These are phyloP conservation scores for Diaporthe amygdali DNA, from an alignment of 2,329 filamentous ascomycete genomes.

Conservation along the genomic window DNA sequence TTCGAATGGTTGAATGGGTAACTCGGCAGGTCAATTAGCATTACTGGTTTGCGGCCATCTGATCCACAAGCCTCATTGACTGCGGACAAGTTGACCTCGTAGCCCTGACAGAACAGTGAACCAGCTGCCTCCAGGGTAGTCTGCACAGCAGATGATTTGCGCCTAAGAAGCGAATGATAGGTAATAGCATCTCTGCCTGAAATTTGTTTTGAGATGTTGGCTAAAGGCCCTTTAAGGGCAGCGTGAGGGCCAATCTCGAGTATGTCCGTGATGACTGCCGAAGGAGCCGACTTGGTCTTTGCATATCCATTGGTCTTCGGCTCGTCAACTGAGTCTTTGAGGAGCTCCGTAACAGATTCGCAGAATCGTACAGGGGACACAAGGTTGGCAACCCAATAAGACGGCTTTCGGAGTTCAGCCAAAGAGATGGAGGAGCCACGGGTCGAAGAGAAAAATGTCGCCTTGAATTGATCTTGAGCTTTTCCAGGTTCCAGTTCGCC, in stretches of 20 bases:
- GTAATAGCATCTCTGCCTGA: not conserved
- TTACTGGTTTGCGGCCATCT: not conserved
- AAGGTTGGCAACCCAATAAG: slow-evolving; percentile 36
- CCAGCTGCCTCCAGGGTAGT: slow-evolving; percentile 28
- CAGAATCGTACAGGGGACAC: slow-evolving; percentile 34
- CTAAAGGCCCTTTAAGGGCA: slow-evolving; percentile 32
- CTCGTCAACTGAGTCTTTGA: not conserved
- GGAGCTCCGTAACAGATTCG: slow-evolving; percentile 30
- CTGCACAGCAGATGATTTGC: slow-evolving; percentile 27
- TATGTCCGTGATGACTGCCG: slow-evolving; percentile 27
- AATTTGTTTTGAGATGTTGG: slow-evolving; percentile 30
- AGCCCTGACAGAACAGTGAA: slow-evolving; percentile 19
- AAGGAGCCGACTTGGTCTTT: not conserved
- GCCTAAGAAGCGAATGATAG: slow-evolving; percentile 16
- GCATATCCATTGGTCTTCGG: slow-evolving; percentile 18
- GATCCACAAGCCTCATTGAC: slow-evolving; percentile 23
- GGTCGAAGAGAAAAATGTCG: slow-evolving; percentile 32
- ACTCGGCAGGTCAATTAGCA: slow-evolving; percentile 48
- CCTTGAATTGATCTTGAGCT: not conserved
- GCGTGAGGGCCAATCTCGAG: slow-evolving; percentile 35
- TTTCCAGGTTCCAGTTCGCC: slow-evolving; percentile 23
- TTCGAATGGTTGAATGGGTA: slow-evolving; percentile 52
- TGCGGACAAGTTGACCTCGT: not conserved
- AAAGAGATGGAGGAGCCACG: slow-evolving; percentile 22
- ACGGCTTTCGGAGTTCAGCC: slow-evolving; percentile 26